Percentiles rank a stretch among this genome's conserved stretches.
Evolutionary conservation across 441 rosid genomes (phyloP).

Genomic region (Flueggea neowawraea): DNA sequence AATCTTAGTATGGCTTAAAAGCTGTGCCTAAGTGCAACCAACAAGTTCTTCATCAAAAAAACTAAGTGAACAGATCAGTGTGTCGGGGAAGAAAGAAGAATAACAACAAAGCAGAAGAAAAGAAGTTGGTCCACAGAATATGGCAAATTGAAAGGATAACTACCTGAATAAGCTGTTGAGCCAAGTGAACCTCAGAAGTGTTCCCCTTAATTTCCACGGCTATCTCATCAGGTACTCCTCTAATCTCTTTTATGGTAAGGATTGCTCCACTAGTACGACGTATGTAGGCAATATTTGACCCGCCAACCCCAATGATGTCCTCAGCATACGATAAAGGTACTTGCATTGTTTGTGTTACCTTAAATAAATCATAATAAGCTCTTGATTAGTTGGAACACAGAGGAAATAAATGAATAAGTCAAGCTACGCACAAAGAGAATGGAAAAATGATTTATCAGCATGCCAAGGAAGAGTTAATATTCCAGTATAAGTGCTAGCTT

Average conservation of each 20-base stretch:
- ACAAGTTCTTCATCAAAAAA: neutral
- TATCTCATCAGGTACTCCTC: conserved; percentile 52
- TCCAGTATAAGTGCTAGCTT: no score
- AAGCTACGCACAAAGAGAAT: conserved; percentile 1
- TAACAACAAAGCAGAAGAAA: no score
- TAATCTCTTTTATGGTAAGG: conserved; percentile 44
- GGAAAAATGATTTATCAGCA: neutral
- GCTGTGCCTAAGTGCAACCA: neutral
- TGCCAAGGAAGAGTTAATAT: neutral
- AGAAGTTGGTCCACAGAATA: neutral
- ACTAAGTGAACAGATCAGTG: no score
- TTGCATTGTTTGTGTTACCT: conserved; percentile 57
- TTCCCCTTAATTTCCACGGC: conserved; percentile 55
- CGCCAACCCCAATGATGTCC: conserved; percentile 47
- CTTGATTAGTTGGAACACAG: neutral
- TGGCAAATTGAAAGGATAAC: neutral
- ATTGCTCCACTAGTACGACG: conserved; percentile 48
- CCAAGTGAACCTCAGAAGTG: conserved; percentile 46
- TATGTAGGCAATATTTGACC: conserved; percentile 52
- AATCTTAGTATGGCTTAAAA: neutral
- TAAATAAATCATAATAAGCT: conserved; percentile 4
- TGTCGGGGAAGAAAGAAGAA: no score
- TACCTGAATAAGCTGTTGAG: conserved; percentile 56
- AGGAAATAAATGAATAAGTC: neutral
- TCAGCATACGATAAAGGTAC: conserved; percentile 56